Percentiles rank a stretch among this genome's conserved stretches.
Evolutionary conservation across 805 yeast genomes (phyloP).

Genomic region (Ogataea parapolymorpha): DNA sequence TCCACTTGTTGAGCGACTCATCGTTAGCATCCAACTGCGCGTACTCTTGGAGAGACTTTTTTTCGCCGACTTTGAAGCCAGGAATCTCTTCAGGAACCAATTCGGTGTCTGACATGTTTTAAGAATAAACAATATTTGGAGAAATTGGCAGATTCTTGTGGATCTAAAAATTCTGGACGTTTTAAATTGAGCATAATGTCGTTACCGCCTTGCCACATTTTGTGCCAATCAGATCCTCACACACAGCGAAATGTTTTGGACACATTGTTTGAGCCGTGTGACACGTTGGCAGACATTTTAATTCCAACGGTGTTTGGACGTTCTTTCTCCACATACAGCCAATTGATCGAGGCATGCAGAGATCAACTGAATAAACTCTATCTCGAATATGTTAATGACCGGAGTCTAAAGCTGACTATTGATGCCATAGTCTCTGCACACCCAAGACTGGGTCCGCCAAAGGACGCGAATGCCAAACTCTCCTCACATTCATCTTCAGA

Average conservation of each 20-base stretch:
- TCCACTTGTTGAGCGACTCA: constrained; percentile 89
- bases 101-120: constrained; percentile 42
- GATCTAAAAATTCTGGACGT: not conserved
- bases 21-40: constrained; percentile 83
- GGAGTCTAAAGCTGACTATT: constrained; percentile 10
- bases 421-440: constrained; percentile 78
- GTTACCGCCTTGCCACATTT: constrained; percentile 30
- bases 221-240: constrained; percentile 21
- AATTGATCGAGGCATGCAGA: constrained; percentile 22
- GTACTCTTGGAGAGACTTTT: constrained; percentile 83
- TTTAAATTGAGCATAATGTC: constrained; percentile 1
- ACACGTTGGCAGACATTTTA: constrained; percentile 38
- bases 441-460: constrained; percentile 78
- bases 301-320: constrained; percentile 29
- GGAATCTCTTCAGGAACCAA: constrained; percentile 59
- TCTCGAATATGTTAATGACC: not conserved
- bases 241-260: constrained; percentile 42
- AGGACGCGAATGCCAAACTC: constrained; percentile 35
- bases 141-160: not conserved
- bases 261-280: constrained; percentile 65
- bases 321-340: constrained; percentile 26
- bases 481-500: constrained; percentile 68
- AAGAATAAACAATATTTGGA: not conserved
- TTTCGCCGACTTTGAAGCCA: constrained; percentile 61
- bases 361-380: constrained; percentile 1